phyloP scores from a whole-genome alignment of 345 rosid genomes.

The Sonneratia caseolaris region DNA sequence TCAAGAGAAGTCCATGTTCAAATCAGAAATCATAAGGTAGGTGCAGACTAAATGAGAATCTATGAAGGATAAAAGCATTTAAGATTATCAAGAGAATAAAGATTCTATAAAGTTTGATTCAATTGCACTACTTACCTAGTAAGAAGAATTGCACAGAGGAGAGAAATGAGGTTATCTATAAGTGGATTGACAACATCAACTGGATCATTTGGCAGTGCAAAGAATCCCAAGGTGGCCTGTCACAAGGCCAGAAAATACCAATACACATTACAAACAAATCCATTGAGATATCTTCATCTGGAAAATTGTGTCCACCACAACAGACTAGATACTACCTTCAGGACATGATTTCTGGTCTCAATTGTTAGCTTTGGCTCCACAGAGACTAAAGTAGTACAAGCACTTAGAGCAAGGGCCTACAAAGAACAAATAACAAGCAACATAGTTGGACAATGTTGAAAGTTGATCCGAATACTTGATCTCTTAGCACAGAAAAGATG shows the following conservation, averaged over 20 bases:
- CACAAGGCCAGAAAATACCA: slow-evolving; percentile 8
- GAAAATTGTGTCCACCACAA: neutral
- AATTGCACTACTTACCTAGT: slow-evolving; percentile 53
- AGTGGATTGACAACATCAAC: slow-evolving; percentile 74
- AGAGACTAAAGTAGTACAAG: slow-evolving; percentile 91
- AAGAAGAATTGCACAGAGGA: slow-evolving; percentile 90
- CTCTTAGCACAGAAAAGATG: neutral
- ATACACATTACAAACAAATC: neutral
- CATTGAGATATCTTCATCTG: neutral
- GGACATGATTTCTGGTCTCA: slow-evolving; percentile 82
- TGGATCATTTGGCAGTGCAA: slow-evolving; percentile 86
- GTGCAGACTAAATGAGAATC: neutral
- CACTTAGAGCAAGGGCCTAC: slow-evolving; percentile 89
- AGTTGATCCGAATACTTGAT: neutral
- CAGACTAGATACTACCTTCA: slow-evolving; percentile 50
- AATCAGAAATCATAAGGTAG: neutral
- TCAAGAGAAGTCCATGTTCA: neutral
- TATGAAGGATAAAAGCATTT: neutral
- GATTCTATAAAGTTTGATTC: neutral
- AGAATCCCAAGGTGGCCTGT: slow-evolving; percentile 97
- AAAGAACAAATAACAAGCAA: slow-evolving; percentile 18
- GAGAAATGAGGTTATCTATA: slow-evolving; percentile 83
- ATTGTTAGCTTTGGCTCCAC: slow-evolving; percentile 94
- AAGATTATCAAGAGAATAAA: neutral
- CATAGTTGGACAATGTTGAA: neutral